Percentiles rank a stretch among this genome's conserved stretches.
Evolutionary conservation across 768 basidiomycete genomes (phyloP).

Genomic region (Lactarius vividus): DNA sequence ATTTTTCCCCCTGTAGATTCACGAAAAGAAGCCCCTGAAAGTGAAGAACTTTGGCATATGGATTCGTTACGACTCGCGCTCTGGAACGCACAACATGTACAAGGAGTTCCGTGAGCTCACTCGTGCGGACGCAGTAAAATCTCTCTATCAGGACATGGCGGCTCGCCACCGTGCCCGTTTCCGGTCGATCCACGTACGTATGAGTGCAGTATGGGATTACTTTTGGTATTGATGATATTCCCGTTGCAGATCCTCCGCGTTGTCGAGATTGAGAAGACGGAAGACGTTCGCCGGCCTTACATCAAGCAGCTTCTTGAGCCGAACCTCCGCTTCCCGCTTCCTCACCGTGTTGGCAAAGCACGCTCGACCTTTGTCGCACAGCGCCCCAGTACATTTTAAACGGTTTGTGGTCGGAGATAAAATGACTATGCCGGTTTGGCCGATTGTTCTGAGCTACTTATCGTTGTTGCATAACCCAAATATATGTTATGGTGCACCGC

Average conservation of each 20-base stretch:
- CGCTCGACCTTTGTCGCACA: constrained; percentile 78
- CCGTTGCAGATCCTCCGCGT: constrained; percentile 88
- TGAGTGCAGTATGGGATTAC: not conserved
- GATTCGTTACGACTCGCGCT: constrained; percentile 99
- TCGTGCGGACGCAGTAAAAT: constrained; percentile 93
- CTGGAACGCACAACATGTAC: constrained; percentile 99
- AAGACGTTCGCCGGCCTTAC: constrained; percentile 92
- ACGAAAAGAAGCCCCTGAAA: constrained; percentile 96
- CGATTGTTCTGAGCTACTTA: not conserved
- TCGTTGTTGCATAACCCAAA: not conserved
- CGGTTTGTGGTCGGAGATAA: constrained; percentile 3
- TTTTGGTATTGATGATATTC: constrained; percentile 2
- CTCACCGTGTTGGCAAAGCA: constrained; percentile 78
- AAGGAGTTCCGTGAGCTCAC: constrained; percentile 97
- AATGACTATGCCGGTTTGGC: not conserved
- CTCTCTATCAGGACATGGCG: constrained; percentile 99
- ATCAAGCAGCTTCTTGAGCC: constrained; percentile 94
- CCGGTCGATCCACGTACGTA: constrained; percentile 90
- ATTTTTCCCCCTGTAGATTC: constrained; percentile 59
- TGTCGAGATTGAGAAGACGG: constrained; percentile 89
- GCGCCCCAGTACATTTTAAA: constrained; percentile 72
- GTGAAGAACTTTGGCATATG: constrained; percentile 99
- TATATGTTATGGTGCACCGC: constrained; percentile 8
- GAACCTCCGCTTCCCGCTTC: constrained; percentile 94
- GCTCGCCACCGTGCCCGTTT: constrained; percentile 98